phyloP scores from a whole-genome alignment of 2,329 filamentous ascomycete species.

The Fulvia fulva region DNA sequence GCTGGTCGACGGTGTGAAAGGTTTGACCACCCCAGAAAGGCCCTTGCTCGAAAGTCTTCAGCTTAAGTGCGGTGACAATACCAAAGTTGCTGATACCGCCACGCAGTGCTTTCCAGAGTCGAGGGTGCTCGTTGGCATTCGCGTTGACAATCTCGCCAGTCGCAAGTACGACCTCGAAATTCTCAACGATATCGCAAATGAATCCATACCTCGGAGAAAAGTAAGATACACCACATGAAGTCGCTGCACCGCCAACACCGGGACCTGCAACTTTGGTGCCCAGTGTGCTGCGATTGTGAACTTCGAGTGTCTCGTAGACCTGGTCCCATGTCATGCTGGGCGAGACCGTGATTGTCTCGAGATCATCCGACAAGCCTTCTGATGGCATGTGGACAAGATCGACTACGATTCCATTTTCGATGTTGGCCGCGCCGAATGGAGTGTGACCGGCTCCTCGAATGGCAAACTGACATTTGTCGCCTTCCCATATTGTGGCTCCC shows the following conservation, averaged over 20 bases:
- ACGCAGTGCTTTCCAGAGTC: slow-evolving; percentile 51
- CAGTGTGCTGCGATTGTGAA: slow-evolving; percentile 18
- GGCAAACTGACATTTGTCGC: neutral
- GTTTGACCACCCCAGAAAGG: slow-evolving; percentile 18
- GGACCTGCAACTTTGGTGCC: slow-evolving; percentile 17
- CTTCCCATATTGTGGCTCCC: neutral
- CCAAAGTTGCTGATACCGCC: slow-evolving; percentile 48
- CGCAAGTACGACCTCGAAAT: slow-evolving; percentile 48
- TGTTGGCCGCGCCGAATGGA: neutral
- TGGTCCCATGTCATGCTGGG: slow-evolving; percentile 14
- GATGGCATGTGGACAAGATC: neutral
- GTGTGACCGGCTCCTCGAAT: neutral
- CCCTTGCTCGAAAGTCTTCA: slow-evolving; percentile 14
- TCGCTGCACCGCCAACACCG: slow-evolving; percentile 14
- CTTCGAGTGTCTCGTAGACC: slow-evolving; percentile 17
- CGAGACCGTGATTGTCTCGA: neutral
- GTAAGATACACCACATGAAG: slow-evolving; percentile 21
- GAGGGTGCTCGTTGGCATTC: slow-evolving; percentile 40
- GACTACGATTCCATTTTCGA: neutral
- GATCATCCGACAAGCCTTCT: neutral
- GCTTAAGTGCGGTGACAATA: slow-evolving; percentile 17
- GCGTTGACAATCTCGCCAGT: slow-evolving; percentile 48
- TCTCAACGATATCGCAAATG: slow-evolving; percentile 17
- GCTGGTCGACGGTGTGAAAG: slow-evolving; percentile 9
- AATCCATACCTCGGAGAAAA: slow-evolving; percentile 19